Conservation (phyloP, 2,329 filamentous ascomycete genomes). For the Aureobasidium uvarum region DNA sequence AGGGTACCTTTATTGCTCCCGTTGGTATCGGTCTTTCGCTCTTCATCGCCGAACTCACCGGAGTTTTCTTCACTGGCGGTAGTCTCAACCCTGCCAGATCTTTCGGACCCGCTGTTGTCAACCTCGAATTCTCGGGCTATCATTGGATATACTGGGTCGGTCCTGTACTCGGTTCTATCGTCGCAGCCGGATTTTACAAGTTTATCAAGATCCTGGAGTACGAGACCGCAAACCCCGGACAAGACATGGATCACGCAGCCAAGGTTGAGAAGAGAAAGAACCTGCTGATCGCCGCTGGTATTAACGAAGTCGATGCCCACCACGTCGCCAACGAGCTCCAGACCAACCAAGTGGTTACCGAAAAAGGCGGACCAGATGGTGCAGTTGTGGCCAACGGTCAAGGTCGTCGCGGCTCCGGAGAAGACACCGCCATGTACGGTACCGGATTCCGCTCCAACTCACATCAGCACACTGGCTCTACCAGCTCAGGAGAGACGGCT, state of each 20-base stretch:
- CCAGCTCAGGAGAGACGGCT: slow-evolving; percentile 27
- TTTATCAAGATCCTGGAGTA: slow-evolving; percentile 39
- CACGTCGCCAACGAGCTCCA: slow-evolving; percentile 30
- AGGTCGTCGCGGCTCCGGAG: slow-evolving; percentile 18
- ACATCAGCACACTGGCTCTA: slow-evolving; percentile 23
- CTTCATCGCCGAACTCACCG: slow-evolving; percentile 47
- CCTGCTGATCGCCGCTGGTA: slow-evolving; percentile 31
- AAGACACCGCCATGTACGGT: slow-evolving; percentile 30
- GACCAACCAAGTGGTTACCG: neutral
- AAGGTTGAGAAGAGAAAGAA: slow-evolving; percentile 29
- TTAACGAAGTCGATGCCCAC: slow-evolving; percentile 30
- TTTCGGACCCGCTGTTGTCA: slow-evolving; percentile 38
- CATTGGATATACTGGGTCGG: slow-evolving; percentile 41
- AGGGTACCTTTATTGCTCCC: slow-evolving; percentile 47
- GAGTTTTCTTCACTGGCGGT: slow-evolving; percentile 41
- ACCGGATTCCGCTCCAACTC: slow-evolving; percentile 28
- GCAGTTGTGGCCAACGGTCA: slow-evolving; percentile 29
- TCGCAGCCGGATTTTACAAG: slow-evolving; percentile 39
- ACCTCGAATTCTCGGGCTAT: slow-evolving; percentile 34
- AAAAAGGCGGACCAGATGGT: slow-evolving; percentile 24
- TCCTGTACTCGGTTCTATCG: slow-evolving; percentile 34
- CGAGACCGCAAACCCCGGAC: slow-evolving; percentile 38
- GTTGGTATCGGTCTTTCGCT: slow-evolving; percentile 46
- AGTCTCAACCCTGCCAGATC: slow-evolving; percentile 40
- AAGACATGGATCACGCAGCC: slow-evolving; percentile 32